Conservation (phyloP, 495 filamentous ascomycete genomes). For the Penicillium parvum region DNA sequence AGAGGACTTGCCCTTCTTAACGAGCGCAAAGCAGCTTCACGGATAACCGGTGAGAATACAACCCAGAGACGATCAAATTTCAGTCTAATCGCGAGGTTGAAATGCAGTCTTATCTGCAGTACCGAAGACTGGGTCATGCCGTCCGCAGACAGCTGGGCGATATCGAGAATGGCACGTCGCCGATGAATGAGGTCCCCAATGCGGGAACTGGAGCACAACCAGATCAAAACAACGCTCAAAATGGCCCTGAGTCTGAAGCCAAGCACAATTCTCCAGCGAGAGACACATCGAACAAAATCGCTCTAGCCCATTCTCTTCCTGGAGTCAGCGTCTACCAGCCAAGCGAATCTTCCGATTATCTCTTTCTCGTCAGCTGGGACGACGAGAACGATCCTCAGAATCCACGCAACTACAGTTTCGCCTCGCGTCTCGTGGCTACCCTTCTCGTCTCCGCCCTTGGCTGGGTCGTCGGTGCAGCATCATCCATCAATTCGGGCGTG, state of each 20-base stretch:
- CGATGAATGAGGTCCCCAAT: constrained; percentile 3
- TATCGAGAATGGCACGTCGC: constrained; percentile 10
- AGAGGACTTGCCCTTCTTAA: too few species aligned
- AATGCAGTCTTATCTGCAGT: constrained; percentile 40
- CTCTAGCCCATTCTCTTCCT: constrained; percentile 28
- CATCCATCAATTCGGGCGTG: constrained; percentile 47
- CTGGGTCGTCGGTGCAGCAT: constrained; percentile 48
- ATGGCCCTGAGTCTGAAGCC: background rate
- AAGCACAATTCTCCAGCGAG: too few species aligned
- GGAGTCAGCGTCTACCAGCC: constrained; percentile 37
- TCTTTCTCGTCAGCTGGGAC: constrained; percentile 57
- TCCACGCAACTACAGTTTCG: constrained; percentile 51
- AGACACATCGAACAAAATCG: constrained; percentile 29
- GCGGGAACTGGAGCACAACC: background rate
- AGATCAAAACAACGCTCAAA: background rate
- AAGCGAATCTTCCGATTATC: constrained; percentile 21
- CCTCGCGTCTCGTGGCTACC: constrained; percentile 37
- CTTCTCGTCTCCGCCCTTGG: constrained; percentile 50
- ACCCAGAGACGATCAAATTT: background rate
- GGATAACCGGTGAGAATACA: constrained; percentile 14
- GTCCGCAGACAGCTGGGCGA: constrained; percentile 26
- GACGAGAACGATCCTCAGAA: constrained; percentile 49
- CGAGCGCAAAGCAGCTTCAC: background rate
- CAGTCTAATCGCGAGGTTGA: constrained; percentile 12
- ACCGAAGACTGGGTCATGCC: constrained; percentile 34